Evolutionary conservation across 2,329 filamentous ascomycete genomes (phyloP).

Genomic region (Dothidotthia symphoricarpi): DNA sequence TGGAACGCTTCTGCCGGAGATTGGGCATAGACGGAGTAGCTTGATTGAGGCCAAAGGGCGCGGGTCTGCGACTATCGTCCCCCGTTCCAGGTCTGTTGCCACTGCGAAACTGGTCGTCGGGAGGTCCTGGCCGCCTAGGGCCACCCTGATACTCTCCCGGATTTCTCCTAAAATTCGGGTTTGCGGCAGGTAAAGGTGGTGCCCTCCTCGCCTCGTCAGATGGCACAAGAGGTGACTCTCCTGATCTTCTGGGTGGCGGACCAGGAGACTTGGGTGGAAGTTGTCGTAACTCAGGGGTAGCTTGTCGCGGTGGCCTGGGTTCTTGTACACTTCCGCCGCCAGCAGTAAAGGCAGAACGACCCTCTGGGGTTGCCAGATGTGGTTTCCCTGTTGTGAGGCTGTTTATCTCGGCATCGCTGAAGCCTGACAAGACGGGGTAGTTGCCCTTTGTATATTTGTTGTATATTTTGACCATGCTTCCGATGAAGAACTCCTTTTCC

Average conservation of each 20-base stretch:
- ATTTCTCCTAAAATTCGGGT: constrained; percentile 24
- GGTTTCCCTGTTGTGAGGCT: constrained; percentile 62
- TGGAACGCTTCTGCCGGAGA: constrained; percentile 33
- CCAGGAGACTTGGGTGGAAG: constrained; percentile 25
- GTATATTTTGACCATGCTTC: constrained; percentile 92
- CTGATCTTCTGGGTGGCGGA: constrained; percentile 21
- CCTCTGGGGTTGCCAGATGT: constrained; percentile 31
- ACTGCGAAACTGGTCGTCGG: constrained; percentile 17
- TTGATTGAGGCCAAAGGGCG: constrained; percentile 20
- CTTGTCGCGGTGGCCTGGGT: constrained; percentile 14
- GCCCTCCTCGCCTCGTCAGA: constrained; percentile 19
- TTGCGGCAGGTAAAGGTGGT: constrained; percentile 9
- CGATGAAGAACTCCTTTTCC: constrained; percentile 98
- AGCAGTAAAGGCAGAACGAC: constrained; percentile 18
- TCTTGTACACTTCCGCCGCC: constrained; percentile 9
- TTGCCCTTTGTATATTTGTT: constrained; percentile 79
- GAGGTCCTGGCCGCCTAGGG: constrained; percentile 21
- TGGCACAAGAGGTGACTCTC: constrained; percentile 12
- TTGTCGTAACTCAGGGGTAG: constrained; percentile 17
- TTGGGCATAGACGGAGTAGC: constrained; percentile 28
- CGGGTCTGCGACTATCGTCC: constrained; percentile 30
- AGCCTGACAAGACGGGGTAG: constrained; percentile 74
- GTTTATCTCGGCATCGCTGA: constrained; percentile 76
- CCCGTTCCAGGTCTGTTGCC: constrained; percentile 30
- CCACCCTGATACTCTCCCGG: constrained; percentile 21